Conservation (phyloP, 208 protist genomes). For the Leishmania arabica region DNA sequence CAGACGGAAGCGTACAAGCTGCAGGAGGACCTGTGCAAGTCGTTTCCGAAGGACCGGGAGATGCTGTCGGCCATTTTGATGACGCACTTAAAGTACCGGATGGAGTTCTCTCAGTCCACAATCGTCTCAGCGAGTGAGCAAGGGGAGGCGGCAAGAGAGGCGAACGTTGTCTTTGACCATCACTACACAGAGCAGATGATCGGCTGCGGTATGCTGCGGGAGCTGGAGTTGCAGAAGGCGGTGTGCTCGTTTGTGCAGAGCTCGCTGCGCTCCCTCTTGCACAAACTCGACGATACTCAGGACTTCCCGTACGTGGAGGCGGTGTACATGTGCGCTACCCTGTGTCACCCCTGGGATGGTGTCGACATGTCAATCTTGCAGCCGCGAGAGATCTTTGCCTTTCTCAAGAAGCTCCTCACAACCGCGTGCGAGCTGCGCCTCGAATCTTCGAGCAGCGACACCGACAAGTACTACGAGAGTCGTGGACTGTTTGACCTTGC, state of each 20-base stretch:
- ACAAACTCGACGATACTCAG: conserved; percentile 30
- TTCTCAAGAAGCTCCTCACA: conserved; percentile 62
- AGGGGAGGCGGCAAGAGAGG: conserved; percentile 16
- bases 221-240: conserved; percentile 76
- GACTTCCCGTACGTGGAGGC: conserved; percentile 36
- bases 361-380: conserved; percentile 85
- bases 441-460: conserved; percentile 16
- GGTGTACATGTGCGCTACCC: conserved; percentile 72
- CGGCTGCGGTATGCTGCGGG: conserved; percentile 79
- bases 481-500: conserved; percentile 73
- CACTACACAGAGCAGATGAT: conserved; percentile 74
- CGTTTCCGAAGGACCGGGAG: conserved; percentile 43
- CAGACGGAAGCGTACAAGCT: conserved; percentile 66
- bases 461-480: conserved; percentile 41
- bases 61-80: conserved; percentile 50
- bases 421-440: conserved; percentile 24
- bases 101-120: conserved; percentile 24
- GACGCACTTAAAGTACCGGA: conserved; percentile 41
- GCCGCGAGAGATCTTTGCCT: conserved; percentile 72
- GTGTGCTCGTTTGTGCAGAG: conserved; percentile 80
- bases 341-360: conserved; percentile 88
- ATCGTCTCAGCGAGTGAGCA: not conserved
- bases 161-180: conserved; percentile 31
- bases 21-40: conserved; percentile 63
- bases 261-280: conserved; percentile 52